Percentiles rank a stretch among this genome's conserved stretches.
phyloP scores from a whole-genome alignment of 176 grass and related monocot species.

The Carex kokanica region DNA sequence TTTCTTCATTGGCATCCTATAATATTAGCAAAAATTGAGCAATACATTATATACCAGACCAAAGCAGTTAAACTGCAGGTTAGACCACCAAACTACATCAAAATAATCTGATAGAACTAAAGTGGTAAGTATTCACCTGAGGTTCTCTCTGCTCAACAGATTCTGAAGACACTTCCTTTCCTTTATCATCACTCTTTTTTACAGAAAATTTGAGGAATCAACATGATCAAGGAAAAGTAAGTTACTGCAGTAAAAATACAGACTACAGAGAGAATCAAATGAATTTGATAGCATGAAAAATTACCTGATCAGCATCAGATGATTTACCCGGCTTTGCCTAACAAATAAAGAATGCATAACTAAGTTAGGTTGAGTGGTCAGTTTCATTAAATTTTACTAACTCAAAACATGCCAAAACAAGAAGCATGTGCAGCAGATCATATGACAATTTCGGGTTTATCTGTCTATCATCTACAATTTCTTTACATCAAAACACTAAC shows the following conservation, averaged over 20 bases:
- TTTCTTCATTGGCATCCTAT: constrained; percentile 37
- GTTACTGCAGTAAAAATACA: background rate
- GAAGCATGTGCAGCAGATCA: background rate
- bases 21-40: constrained; percentile 10
- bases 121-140: constrained; percentile 32
- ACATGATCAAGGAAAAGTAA: background rate
- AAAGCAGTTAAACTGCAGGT: constrained; percentile 2
- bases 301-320: constrained; percentile 18
- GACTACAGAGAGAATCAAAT: background rate
- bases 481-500: constrained; percentile 4
- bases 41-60: background rate
- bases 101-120: background rate
- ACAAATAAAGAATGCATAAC: constrained; percentile 1
- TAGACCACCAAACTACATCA: background rate
- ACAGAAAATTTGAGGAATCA: constrained; percentile 22
- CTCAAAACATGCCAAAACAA: background rate
- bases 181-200: constrained; percentile 40
- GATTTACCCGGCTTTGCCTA: constrained; percentile 15
- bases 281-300: background rate
- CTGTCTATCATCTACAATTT: background rate
- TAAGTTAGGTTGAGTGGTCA: background rate
- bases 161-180: constrained; percentile 29
- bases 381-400: background rate
- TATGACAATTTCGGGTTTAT: background rate
- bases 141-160: constrained; percentile 35